phyloP scores from a whole-genome alignment of 345 rosid species.

The Pelargonium nanum region DNA sequence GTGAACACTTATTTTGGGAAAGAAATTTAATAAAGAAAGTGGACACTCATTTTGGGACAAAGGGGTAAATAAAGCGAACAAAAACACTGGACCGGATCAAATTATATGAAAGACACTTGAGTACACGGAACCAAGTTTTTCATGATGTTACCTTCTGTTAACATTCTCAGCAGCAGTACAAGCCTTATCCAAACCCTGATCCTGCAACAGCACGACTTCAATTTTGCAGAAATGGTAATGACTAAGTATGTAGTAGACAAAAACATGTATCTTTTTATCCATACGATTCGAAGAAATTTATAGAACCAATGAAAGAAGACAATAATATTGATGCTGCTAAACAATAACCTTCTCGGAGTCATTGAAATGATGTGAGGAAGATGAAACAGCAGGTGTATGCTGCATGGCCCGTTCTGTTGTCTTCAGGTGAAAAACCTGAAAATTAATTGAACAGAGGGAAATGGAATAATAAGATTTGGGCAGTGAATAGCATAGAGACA shows the following conservation, averaged over 20 bases:
- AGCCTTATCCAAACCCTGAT: constrained; percentile 32
- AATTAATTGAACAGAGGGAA: constrained; percentile 11
- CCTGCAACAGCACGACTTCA: constrained; percentile 11
- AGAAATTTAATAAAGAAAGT: no score
- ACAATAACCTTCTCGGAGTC: constrained; percentile 43
- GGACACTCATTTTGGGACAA: no score
- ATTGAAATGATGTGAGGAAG: constrained; percentile 27
- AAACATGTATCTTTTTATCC: background rate
- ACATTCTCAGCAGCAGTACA: constrained; percentile 5
- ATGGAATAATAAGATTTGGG: constrained; percentile 5
- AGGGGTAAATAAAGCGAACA: background rate
- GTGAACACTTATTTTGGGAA: no score
- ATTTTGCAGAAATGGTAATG: background rate
- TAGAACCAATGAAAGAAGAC: background rate
- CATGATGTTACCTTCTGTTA: background rate
- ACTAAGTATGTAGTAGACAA: background rate
- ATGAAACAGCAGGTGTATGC: constrained; percentile 39
- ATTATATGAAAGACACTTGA: background rate
- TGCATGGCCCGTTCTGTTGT: constrained; percentile 86
- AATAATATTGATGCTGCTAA: background rate
- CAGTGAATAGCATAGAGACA: background rate
- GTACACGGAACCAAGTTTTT: background rate
- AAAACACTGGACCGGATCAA: background rate
- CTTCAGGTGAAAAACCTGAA: constrained; percentile 78
- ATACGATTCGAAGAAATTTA: background rate